Percentiles rank a stretch among this genome's conserved stretches.
Evolutionary conservation across 2,329 filamentous ascomycete species (phyloP).

Genomic region (Talaromyces marneffei): DNA sequence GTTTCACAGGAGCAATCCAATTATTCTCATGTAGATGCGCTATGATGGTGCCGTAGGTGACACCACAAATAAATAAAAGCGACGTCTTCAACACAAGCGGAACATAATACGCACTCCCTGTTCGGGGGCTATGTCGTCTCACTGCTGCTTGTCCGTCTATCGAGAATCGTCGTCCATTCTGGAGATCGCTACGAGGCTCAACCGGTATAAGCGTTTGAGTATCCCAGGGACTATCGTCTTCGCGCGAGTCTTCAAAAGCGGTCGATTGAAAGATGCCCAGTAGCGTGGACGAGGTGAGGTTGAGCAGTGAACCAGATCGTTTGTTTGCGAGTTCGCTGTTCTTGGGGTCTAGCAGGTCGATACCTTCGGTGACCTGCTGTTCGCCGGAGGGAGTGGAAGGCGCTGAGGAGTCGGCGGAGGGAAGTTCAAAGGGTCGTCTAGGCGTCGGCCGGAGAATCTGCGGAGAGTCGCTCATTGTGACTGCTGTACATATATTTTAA

Average conservation of each 20-base stretch:
- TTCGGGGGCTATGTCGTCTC: slow-evolving; percentile 30
- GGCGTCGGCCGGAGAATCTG: slow-evolving; percentile 64
- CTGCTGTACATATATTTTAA: not conserved
- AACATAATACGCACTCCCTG: slow-evolving; percentile 40
- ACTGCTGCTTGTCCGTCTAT: not conserved
- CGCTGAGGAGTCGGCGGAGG: slow-evolving; percentile 40
- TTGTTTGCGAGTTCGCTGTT: slow-evolving; percentile 43
- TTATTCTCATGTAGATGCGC: slow-evolving; percentile 69
- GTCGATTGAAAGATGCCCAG: slow-evolving; percentile 82
- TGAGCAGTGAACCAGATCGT: slow-evolving; percentile 71
- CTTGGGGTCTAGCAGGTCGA: slow-evolving; percentile 32
- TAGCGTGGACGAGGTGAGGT: slow-evolving; percentile 82
- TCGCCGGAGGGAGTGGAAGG: slow-evolving; percentile 38
- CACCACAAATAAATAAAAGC: slow-evolving; percentile 70
- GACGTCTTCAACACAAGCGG: slow-evolving; percentile 54
- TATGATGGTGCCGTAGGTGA: slow-evolving; percentile 76
- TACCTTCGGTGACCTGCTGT: slow-evolving; percentile 21
- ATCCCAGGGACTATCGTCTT: slow-evolving; percentile 69
- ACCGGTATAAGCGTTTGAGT: slow-evolving; percentile 57
- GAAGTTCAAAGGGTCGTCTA: slow-evolving; percentile 62
- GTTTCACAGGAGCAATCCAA: slow-evolving; percentile 56
- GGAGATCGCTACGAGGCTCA: slow-evolving; percentile 2
- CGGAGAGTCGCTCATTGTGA: slow-evolving; percentile 37
- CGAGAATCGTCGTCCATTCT: slow-evolving; percentile 24
- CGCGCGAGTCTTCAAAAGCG: slow-evolving; percentile 49